phyloP scores from a whole-genome alignment of 2,329 filamentous ascomycete species.

The Talaromyces rugulosus region DNA sequence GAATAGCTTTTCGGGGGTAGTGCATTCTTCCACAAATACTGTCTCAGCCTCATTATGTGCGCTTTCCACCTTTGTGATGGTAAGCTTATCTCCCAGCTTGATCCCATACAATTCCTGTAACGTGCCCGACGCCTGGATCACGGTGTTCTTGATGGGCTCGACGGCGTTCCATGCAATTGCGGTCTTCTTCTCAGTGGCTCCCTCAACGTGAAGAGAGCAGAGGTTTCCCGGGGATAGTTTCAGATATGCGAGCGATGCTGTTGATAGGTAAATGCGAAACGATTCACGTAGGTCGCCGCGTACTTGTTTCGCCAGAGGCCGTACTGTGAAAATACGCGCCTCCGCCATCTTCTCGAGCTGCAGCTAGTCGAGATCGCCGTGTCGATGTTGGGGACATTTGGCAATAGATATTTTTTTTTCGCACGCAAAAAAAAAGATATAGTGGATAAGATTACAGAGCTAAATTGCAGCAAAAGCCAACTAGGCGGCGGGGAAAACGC shows the following conservation, averaged over 20 bases:
- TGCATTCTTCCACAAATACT: conserved; percentile 59
- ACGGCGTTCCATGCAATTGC: conserved; percentile 61
- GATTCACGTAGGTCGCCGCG: conserved; percentile 51
- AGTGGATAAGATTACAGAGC: neutral
- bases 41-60: conserved; percentile 52
- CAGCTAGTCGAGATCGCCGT: neutral
- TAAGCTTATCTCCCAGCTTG: conserved; percentile 66
- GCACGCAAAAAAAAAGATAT: neutral
- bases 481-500: neutral
- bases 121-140: conserved; percentile 68
- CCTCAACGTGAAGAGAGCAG: conserved; percentile 39
- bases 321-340: conserved; percentile 47
- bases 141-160: conserved; percentile 61
- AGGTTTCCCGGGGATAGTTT: conserved; percentile 56
- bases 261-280: conserved; percentile 56
- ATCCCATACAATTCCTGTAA: conserved; percentile 70
- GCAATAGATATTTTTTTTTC: neutral
- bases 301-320: conserved; percentile 48
- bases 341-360: conserved; percentile 29
- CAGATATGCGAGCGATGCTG: conserved; percentile 52
- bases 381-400: neutral
- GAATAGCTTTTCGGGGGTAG: conserved; percentile 36
- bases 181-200: conserved; percentile 45
- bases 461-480: neutral
- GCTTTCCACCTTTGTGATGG: conserved; percentile 52